Evolutionary conservation across 768 basidiomycete genomes (phyloP), one percentile per base, ranked within the genome.

Genomic region (Tubosaeta sp.): DNA sequence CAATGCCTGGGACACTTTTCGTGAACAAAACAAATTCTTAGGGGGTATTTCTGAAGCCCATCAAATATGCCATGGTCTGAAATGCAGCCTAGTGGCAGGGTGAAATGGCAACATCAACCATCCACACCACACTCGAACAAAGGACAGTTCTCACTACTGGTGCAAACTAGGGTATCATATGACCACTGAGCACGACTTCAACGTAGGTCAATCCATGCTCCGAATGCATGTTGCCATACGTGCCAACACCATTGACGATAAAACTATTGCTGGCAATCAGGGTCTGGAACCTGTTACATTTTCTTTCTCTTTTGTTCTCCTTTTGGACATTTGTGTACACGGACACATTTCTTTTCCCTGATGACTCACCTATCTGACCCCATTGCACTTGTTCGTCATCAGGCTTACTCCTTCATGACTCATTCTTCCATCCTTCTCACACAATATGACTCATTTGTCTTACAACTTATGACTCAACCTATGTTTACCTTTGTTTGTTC

Each of bases 111-210:
- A 14, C n/a, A 14, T 52, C 33, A 55, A 35, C 33, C 19, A 43
- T 12, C 26, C 41, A 29, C 6, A 29, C 26, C 34, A 29, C 6
- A 5, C 29, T 29, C 29, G 9, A 9, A 29, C 6, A 29, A 29
- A 29, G 29, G 29, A 29, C 29, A 29, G 9, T 2, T 29, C 81
- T 63, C 59, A 82, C 84, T 61, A 69, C 64, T 2, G 85, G 85
- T 16, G 83, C 78, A 64, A 80, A 86, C 68, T 84, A 81, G 5
- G 85, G 85, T 3, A 88, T 67, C 86, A 89, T 88, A 57, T 90
- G 87, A 16, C 87, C 88, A 56, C 82, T 83, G 7, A 87, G 75
- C 22, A 59, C 73, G 19, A 91, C 79, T 60, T 91, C 87, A 29
- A 76, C 72, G 56, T 82, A 88, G 0, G 86, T 82, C 58, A 89